Percentiles rank a stretch among this genome's conserved stretches.
Conservation (phyloP, 148 eudicot genomes). For the Rheum nobile region DNA sequence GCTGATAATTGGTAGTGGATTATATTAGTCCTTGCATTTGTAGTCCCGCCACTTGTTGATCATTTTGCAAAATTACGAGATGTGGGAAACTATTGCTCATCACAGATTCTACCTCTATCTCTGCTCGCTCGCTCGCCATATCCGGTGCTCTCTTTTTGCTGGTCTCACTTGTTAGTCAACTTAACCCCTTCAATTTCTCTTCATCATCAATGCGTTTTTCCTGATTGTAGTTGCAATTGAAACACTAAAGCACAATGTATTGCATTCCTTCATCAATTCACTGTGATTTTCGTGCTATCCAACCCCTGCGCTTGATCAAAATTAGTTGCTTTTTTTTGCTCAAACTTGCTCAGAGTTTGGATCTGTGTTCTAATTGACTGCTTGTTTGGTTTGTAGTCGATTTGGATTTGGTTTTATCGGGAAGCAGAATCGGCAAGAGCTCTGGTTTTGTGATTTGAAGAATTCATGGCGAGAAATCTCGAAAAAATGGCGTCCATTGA, state of each 20-base stretch:
- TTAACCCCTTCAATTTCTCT: background rate
- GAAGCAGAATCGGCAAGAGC: background rate
- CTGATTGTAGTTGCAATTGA: background rate
- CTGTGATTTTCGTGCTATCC: background rate
- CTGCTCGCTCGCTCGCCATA: background rate
- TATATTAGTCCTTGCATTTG: no score
- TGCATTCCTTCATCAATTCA: background rate
- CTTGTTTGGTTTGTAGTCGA: background rate
- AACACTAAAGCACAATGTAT: background rate
- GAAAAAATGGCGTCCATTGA: conserved; percentile 71
- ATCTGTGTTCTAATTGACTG: background rate
- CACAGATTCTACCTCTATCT: background rate
- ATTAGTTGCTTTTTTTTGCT: background rate
- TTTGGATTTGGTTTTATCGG: background rate
- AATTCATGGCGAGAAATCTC: conserved; percentile 33
- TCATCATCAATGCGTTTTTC: background rate
- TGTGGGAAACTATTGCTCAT: no score
- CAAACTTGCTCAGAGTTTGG: background rate
- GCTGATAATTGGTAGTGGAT: no score
- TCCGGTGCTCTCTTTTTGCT: background rate
- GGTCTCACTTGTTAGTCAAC: no score
- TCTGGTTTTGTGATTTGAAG: background rate
- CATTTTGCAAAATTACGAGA: no score
- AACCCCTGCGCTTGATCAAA: background rate
- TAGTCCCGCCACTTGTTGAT: no score